phyloP scores from a whole-genome alignment of 768 basidiomycete genomes.

The Suillus decipiens region DNA sequence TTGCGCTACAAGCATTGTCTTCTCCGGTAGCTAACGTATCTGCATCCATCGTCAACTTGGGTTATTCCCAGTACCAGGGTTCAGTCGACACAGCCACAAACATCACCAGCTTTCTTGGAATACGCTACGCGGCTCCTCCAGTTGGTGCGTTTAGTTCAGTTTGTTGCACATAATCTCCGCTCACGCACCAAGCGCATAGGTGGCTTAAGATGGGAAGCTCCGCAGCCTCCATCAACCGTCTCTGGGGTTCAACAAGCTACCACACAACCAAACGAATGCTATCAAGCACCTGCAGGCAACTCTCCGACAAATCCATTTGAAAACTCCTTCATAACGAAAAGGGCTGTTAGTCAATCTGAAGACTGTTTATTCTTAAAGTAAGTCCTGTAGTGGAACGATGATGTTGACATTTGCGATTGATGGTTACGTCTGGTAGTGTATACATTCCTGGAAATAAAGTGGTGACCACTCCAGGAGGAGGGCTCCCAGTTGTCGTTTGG shows the following conservation, averaged over 20 bases:
- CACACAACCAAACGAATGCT: slow-evolving; percentile 30
- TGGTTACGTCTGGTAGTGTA: slow-evolving; percentile 22
- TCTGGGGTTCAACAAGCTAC: slow-evolving; percentile 30
- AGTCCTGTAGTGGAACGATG: neutral
- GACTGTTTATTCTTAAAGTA: slow-evolving; percentile 37
- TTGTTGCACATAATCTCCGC: neutral
- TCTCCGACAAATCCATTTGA: slow-evolving; percentile 30
- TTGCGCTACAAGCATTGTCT: slow-evolving; percentile 14
- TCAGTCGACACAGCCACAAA: slow-evolving; percentile 16
- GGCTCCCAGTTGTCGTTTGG: slow-evolving; percentile 35
- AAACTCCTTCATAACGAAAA: slow-evolving; percentile 12
- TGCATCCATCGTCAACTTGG: slow-evolving; percentile 24
- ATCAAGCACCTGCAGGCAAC: slow-evolving; percentile 29
- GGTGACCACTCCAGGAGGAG: neutral
- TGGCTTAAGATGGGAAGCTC: slow-evolving; percentile 30
- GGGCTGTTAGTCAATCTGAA: slow-evolving; percentile 23
- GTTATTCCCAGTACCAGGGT: slow-evolving; percentile 31
- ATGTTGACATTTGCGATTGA: neutral
- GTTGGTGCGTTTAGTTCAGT: slow-evolving; percentile 18
- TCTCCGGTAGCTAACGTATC: neutral
- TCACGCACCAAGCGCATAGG: slow-evolving; percentile 14
- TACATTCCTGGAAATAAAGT: slow-evolving; percentile 27
- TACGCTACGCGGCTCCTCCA: slow-evolving; percentile 30
- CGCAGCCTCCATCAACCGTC: slow-evolving; percentile 25
- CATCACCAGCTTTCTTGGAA: slow-evolving; percentile 29